Percentiles rank a stretch among this genome's conserved stretches.
phyloP scores from a whole-genome alignment of 2,329 filamentous ascomycete species.

The Fusarium vanettenii region DNA sequence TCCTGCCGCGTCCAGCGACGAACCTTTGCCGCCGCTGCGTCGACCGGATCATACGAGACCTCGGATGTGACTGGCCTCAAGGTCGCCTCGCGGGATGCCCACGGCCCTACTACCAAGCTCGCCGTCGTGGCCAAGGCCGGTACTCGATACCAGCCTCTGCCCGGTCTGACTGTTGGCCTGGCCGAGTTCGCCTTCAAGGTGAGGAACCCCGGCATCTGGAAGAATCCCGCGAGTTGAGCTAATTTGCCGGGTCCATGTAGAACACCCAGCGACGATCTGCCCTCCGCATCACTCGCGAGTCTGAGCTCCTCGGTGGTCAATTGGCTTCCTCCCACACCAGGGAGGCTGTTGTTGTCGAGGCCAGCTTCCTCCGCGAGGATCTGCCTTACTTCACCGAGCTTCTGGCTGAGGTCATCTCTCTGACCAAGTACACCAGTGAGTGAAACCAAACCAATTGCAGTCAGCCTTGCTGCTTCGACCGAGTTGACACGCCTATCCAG shows the following conservation, averaged over 20 bases:
- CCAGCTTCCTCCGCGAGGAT: constrained; percentile 95
- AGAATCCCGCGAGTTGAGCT: constrained; percentile 51
- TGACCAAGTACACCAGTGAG: constrained; percentile 87
- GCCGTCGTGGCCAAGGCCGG: constrained; percentile 94
- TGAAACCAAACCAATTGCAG: constrained; percentile 21
- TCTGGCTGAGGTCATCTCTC: constrained; percentile 87
- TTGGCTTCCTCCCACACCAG: constrained; percentile 89
- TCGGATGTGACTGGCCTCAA: constrained; percentile 90
- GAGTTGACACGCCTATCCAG: constrained; percentile 58
- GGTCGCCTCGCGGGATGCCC: constrained; percentile 89
- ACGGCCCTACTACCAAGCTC: constrained; percentile 89
- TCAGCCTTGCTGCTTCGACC: not conserved
- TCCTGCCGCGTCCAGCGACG: constrained; percentile 68
- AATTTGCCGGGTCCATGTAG: constrained; percentile 63
- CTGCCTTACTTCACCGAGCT: constrained; percentile 98
- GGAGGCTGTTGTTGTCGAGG: constrained; percentile 91
- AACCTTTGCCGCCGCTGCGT: constrained; percentile 69
- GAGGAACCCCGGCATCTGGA: constrained; percentile 23
- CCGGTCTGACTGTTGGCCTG: constrained; percentile 89
- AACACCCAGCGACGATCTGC: constrained; percentile 90
- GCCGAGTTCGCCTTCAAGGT: constrained; percentile 99
- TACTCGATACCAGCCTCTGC: constrained; percentile 89
- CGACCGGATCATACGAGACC: constrained; percentile 86
- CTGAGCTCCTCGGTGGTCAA: constrained; percentile 93
- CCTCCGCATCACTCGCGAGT: constrained; percentile 92